Evolutionary conservation across 306 rosid genomes (phyloP), one percentile per base, ranked within the genome.

Genomic region (Gynostemma pentaphyllum): DNA sequence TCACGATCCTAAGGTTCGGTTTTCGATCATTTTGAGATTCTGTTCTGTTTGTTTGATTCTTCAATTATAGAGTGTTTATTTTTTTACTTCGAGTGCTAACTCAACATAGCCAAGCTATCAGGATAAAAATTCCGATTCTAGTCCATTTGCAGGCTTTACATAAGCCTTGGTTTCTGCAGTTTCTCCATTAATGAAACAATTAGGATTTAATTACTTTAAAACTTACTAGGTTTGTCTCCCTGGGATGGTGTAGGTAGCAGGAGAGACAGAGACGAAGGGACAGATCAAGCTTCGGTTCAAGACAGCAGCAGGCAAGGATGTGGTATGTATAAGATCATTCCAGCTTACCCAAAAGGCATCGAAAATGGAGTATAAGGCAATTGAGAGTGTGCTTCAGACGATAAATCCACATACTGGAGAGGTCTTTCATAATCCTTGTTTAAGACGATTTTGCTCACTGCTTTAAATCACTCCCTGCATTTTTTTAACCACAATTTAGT

Each of bases 301-400:
- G 67, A 92, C 96, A 0, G 94, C 95, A 0, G 96, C 92, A 0
- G 87, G 90, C 2, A 92, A 86, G 73, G 98, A 92, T 56, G 96
- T 86, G 21, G 90, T 88, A 2, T 86, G 90, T 61, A 84, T 92
- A 7, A 83, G 98, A 81, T 92, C 98, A 0, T 92, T 92, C 64
- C 98, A 92, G 79, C 83, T 92, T 26, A 92, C 98, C 14, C 96
- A 92, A 44, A 88, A 88, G 75, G 96, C 90, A 0, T 92, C 96
- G 0, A 92, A 92, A 66, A 88, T 92, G 98, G 98, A 92, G 75
- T 92, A 80, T 47, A 92, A 92, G 51, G 98, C 96, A 5, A 88
- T 92, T 32, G 98, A 92, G 79, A 92, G 96, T 47, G 98, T 92
- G 18, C 94, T 92, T 73, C 98, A 92, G 61, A 92, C 98, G 28